phyloP scores from a whole-genome alignment of 768 basidiomycete species.

The Hemileccinum impolitum region DNA sequence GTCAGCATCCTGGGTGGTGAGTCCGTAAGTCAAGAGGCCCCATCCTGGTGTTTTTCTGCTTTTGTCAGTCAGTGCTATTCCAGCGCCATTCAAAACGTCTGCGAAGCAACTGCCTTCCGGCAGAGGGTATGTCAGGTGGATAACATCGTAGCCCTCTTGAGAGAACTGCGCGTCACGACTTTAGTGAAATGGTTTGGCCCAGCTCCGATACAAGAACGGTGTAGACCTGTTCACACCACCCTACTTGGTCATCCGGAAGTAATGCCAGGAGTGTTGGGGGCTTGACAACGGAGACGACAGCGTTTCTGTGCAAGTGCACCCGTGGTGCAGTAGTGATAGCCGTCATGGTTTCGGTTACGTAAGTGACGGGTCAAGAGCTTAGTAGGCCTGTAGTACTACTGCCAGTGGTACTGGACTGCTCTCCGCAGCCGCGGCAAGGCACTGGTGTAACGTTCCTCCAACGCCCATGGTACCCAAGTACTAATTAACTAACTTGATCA shows the following conservation, averaged over 20 bases:
- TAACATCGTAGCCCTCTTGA: conserved; percentile 37
- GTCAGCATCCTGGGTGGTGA: conserved; percentile 23
- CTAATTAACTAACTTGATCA: too few species aligned
- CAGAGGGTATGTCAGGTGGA: too few species aligned
- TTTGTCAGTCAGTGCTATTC: conserved; percentile 7
- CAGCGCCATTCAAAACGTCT: conserved; percentile 17
- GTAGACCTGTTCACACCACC: conserved; percentile 37
- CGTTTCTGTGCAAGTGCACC: conserved; percentile 22
- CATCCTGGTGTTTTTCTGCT: conserved; percentile 12
- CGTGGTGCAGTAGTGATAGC: conserved; percentile 2
- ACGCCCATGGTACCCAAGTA: too few species aligned
- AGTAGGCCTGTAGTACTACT: too few species aligned
- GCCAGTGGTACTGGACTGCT: too few species aligned
- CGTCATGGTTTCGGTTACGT: conserved; percentile 1
- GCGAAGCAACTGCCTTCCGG: conserved; percentile 9
- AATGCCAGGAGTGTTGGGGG: conserved; percentile 32
- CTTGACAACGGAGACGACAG: conserved; percentile 28
- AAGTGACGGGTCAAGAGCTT: too few species aligned
- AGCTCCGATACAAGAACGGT: too few species aligned
- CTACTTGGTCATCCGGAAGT: conserved; percentile 28
- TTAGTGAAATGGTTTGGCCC: too few species aligned
- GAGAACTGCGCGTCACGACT: conserved; percentile 25
- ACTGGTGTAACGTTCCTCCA: too few species aligned
- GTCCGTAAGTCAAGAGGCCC: conserved; percentile 33
- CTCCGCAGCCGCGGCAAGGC: too few species aligned